phyloP scores from a whole-genome alignment of 768 basidiomycete genomes.

The Trametes gibbosa region DNA sequence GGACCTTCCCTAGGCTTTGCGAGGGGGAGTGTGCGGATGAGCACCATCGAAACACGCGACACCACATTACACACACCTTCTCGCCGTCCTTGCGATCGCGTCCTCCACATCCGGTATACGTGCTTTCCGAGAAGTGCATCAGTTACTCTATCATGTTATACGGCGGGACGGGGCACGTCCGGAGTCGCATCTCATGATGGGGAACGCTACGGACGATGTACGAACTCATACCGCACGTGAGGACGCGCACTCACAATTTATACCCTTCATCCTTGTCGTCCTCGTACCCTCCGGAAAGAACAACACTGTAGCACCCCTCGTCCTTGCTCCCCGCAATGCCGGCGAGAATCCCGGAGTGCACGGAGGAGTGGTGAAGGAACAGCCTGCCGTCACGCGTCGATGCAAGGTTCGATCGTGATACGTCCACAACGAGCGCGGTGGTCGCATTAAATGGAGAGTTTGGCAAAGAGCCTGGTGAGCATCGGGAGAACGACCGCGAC shows the following conservation, averaged over 20 bases:
- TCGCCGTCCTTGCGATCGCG: slow-evolving; percentile 9
- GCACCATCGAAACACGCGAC: neutral
- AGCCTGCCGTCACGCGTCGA: neutral
- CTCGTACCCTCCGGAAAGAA: slow-evolving; percentile 23
- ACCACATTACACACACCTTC: neutral
- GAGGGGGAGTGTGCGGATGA: too few species aligned
- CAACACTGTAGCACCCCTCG: slow-evolving; percentile 20
- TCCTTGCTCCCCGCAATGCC: slow-evolving; percentile 20
- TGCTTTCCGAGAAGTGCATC: neutral
- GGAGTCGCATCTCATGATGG: too few species aligned
- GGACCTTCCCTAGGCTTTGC: slow-evolving; percentile 16
- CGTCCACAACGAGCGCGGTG: neutral
- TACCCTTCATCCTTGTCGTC: slow-evolving; percentile 24
- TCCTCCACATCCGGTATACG: slow-evolving; percentile 22
- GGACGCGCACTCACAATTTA: slow-evolving; percentile 16
- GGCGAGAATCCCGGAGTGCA: slow-evolving; percentile 19
- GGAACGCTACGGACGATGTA: too few species aligned
- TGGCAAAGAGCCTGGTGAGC: too few species aligned
- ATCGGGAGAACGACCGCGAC: too few species aligned
- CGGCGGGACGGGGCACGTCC: neutral
- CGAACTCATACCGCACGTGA: too few species aligned
- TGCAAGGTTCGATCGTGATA: neutral
- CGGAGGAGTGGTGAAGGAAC: slow-evolving; percentile 11
- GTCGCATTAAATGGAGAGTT: neutral
- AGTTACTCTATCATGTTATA: neutral